Evolutionary conservation across 2,329 filamentous ascomycete species (phyloP), one percentile per base, ranked within the genome.

Genomic region (Botrytis paeoniae): DNA sequence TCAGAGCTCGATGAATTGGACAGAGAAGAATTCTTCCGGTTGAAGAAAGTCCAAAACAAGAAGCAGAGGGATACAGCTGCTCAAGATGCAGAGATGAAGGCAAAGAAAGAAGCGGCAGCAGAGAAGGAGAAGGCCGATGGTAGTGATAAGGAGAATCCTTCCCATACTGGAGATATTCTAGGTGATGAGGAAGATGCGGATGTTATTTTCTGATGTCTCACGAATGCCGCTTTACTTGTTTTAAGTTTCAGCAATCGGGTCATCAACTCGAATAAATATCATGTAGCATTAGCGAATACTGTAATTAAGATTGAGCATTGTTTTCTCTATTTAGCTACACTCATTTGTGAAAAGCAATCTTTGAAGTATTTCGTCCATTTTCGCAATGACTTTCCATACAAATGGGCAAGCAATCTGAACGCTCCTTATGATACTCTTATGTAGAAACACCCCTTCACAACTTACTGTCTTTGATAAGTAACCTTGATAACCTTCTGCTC

Each of bases 1-100:
- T 97, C 95, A 1, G 96, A 99, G 82, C 89, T 99, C 25, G 96
- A 99, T 81, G 96, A 99, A 84, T 87, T 99, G 69, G 97, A 98
- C 83, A 90, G 96, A 86, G 96, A 98, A 82, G 96, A 99, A 82
- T 99, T 99, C 83, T 99, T 98, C 84, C 88, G 96, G 77, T 84
- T 99, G 81, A 99, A 99, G 85, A 99, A 99, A 86, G 93, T 95
- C 51, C 93, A 93, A 65, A 89, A 89, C 82, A 95, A 95, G 85
- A 95, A 95, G 82, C 91, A 94, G 82, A 86, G 92, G 79, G 92
- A 95, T 78, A 91, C 85, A 45, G 92, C 92, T 18, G 89, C 86
- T 18, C 87, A 89, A 65, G 92, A 95, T 78, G 91, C 89, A 41
- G 91, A 94, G 82, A 89, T 96, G 81, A 92, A 92, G 80, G 89